Conservation (phyloP, 768 basidiomycete genomes). For the Rickenella mellea region DNA sequence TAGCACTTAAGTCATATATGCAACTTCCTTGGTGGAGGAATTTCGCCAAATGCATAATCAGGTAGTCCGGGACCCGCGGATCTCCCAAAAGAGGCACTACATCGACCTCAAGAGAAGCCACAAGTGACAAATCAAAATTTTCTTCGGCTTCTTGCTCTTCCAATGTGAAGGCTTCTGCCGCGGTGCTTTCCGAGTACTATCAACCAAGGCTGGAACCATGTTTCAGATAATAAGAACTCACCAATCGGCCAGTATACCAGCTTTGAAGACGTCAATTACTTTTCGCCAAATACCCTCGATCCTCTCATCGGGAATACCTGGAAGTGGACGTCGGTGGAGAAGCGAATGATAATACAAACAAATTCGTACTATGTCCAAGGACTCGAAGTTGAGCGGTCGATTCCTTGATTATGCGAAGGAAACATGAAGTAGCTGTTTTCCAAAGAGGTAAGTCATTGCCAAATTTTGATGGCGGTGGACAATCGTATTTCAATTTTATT, state of each 20-base stretch:
- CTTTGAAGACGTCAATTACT: slow-evolving; percentile 70
- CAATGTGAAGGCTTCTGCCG: slow-evolving; percentile 43
- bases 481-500: slow-evolving; percentile 91
- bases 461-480: slow-evolving; percentile 80
- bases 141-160: slow-evolving; percentile 71
- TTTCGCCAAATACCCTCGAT: slow-evolving; percentile 83
- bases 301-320: slow-evolving; percentile 52
- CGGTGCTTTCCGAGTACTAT: background rate
- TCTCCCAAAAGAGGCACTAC: slow-evolving; percentile 71
- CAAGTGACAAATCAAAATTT: slow-evolving; percentile 75
- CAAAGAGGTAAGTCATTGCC: slow-evolving; percentile 84
- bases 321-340: slow-evolving; percentile 1
- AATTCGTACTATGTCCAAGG: slow-evolving; percentile 37
- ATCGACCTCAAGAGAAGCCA: slow-evolving; percentile 70
- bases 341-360: background rate
- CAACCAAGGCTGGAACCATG: background rate
- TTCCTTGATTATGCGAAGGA: slow-evolving; percentile 66
- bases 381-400: slow-evolving; percentile 42
- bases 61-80: slow-evolving; percentile 55
- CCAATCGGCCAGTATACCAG: slow-evolving; percentile 82
- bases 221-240: slow-evolving; percentile 21
- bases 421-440: slow-evolving; percentile 87
- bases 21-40: slow-evolving; percentile 66
- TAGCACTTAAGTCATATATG: slow-evolving; percentile 18
- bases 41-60: slow-evolving; percentile 59